Evolutionary conservation across 2,329 filamentous ascomycete species (phyloP).

Genomic region (Ilyonectria robusta): DNA sequence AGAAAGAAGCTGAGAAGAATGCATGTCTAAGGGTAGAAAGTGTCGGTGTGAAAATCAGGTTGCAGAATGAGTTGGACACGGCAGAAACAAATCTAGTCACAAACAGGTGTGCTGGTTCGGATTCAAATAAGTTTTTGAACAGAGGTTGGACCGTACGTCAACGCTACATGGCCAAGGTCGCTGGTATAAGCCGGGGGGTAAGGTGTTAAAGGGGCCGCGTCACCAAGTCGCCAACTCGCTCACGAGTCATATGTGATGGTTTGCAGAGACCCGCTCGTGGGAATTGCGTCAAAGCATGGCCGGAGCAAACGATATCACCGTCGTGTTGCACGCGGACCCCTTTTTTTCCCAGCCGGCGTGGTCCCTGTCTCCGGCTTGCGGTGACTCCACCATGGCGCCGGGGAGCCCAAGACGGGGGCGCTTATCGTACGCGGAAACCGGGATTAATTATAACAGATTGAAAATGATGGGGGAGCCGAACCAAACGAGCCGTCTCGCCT

Average conservation of each 20-base stretch:
- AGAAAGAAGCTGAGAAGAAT: background rate
- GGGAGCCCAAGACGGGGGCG: background rate
- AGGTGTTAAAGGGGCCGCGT: background rate
- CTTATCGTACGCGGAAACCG: background rate
- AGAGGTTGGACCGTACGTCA: too few species aligned
- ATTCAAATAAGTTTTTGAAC: background rate
- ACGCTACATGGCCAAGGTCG: too few species aligned
- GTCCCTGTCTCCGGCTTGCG: background rate
- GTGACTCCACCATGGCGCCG: background rate
- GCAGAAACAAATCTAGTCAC: background rate
- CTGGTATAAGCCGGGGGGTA: too few species aligned
- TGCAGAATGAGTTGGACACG: background rate
- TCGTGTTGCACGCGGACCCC: background rate
- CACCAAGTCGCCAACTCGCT: background rate
- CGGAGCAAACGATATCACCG: background rate
- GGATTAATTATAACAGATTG: background rate
- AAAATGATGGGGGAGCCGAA: background rate
- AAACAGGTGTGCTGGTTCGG: background rate
- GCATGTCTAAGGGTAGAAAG: background rate
- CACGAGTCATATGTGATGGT: background rate
- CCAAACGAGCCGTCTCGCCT: background rate
- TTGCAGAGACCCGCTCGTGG: background rate
- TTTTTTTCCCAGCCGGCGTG: background rate
- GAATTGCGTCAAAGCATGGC: background rate
- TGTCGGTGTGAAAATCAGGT: too few species aligned